Evolutionary conservation across 2,329 filamentous ascomycete species (phyloP), one percentile per base, ranked within the genome.

Genomic region (Didymella keratinophila): DNA sequence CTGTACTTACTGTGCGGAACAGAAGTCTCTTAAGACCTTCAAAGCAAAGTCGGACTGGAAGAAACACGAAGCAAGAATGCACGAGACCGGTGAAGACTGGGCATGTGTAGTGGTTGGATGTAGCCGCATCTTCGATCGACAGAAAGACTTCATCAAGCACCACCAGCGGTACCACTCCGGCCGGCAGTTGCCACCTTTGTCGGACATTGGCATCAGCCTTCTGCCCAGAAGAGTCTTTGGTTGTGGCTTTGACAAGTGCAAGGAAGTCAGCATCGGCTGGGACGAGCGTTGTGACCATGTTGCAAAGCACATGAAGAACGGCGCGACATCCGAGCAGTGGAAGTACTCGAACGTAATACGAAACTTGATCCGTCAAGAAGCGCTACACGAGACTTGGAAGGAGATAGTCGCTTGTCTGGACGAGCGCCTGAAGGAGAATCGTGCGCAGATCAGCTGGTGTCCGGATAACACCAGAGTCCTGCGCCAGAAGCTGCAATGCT

Each of bases 41-140:
- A 74, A 75, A 47, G 74, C 73, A 9, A 77, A 77, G 50, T 77
- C 74, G 1, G 75, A 77, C 46, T 77, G 75, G 75, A 76, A 76
- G 57, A 76, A 76, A 52, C 75, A 77, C 23, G 75, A 77, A 50
- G 75, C 73, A 67, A 68, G 72, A 34, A 74, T 76, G 70, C 75
- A 77, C 45, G 74, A 77, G 60, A 76, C 74, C n/a, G 73, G 73
- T 8, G 71, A 77, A 52, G 72, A 76, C 41, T 77, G 75, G 75
- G 71, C 68, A 0, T 77, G 75, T 43, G 66, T 73, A 2, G 71
- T 74, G 11, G 64, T 68, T 44, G 73, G 72, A 12, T 77, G 75
- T 51, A 72, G 64, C 49, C 68, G 71, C 41, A 72, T 76, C 25
- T 76, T 76, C 46, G 73, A 76, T 52, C 70, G 73, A 11, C 72